Base-by-base conservation (phyloP, 2,329 filamentous ascomycete species). In the Aspergillus tamarii region DNA sequence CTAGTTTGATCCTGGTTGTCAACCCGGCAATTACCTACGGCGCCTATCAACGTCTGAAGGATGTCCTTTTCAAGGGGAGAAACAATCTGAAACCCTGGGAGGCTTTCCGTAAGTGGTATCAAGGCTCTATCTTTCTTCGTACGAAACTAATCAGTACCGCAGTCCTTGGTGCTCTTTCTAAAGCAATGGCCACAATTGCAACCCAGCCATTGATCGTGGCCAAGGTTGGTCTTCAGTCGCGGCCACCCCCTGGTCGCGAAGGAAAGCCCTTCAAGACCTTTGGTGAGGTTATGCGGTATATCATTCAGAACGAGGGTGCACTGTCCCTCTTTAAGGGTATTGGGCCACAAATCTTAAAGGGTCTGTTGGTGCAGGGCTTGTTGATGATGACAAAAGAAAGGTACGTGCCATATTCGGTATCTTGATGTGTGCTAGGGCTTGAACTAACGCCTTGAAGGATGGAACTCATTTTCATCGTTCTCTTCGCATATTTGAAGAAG, bases 341-440 rank as follows among this genome's bases (percentile, higher is more conserved):
- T 69, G 93, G 88, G 0, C 95, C 95, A 3, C 95, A 99, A 78
- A 91, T 99, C 58, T 79, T 93, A 64, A 99, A 99, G 81, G 95
- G 95, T 1, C 81, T 99, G 59, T 77, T 99, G 56, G 95, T 99
- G 2, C 95, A 99, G 76, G 95, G 95, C 57, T 88, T 99, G 61
- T 84, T 99, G 45, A 99, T 99, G 95, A 99, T 97, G 93, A 95
- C 93, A 55, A 99, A 99, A 82, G 95, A 99, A 81, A 87, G 93
- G 91, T 93, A 84, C 59, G 65, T 61, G 52, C 45, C 52, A 21
- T 45, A 8, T 50, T 59, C 21, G 28, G 41, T 12, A 26, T 14
- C 28, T 19, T 4, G 6, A 14, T 23, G 9, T 28, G 39, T 41
- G 32, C 28, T 21, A 26, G n/a, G 28, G 8, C 39, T 48, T 39